Evolutionary conservation across 495 filamentous ascomycete genomes (phyloP).

Genomic region (Halenospora varia): DNA sequence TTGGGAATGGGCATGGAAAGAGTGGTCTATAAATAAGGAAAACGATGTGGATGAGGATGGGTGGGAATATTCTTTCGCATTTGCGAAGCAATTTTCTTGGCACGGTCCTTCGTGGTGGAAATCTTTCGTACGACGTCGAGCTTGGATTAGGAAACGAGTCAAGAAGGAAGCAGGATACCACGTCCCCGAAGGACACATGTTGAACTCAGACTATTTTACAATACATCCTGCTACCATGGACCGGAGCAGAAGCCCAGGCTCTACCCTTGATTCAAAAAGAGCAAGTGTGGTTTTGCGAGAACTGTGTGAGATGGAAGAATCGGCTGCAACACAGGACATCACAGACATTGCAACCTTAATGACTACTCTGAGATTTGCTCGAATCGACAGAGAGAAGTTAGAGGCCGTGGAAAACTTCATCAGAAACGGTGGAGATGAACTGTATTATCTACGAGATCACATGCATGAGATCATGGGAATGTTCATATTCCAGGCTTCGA

Average conservation of each 20-base stretch:
- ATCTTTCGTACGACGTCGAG: slow-evolving; percentile 81
- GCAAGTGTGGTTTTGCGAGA: slow-evolving; percentile 9
- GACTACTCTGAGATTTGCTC: slow-evolving; percentile 54
- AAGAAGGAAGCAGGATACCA: slow-evolving; percentile 46
- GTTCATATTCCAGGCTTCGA: slow-evolving; percentile 86
- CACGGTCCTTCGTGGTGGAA: slow-evolving; percentile 90
- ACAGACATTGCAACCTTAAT: slow-evolving; percentile 62
- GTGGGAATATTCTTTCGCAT: slow-evolving; percentile 93
- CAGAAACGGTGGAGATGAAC: slow-evolving; percentile 71
- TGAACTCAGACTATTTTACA: slow-evolving; percentile 85
- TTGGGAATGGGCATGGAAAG: slow-evolving; percentile 95
- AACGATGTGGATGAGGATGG: slow-evolving; percentile 87
- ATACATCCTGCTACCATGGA: slow-evolving; percentile 46
- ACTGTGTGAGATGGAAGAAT: slow-evolving; percentile 18
- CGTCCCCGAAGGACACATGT: slow-evolving; percentile 49
- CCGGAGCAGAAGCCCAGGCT: slow-evolving; percentile 16
- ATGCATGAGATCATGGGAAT: slow-evolving; percentile 82
- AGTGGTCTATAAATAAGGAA: slow-evolving; percentile 91
- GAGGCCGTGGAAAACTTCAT: slow-evolving; percentile 77
- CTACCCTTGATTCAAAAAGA: slow-evolving; percentile 10
- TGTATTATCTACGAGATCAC: slow-evolving; percentile 69
- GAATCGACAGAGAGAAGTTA: slow-evolving; percentile 88
- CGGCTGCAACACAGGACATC: slow-evolving; percentile 48
- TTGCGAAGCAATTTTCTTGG: slow-evolving; percentile 73
- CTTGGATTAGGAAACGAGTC: slow-evolving; percentile 83